A percentile compares a stretch with the other conserved stretches of the same genome.
These are phyloP conservation scores for Sutorius eximius DNA, from an alignment of 1,284 basidiomycete species.

Conservation along the genomic window DNA sequence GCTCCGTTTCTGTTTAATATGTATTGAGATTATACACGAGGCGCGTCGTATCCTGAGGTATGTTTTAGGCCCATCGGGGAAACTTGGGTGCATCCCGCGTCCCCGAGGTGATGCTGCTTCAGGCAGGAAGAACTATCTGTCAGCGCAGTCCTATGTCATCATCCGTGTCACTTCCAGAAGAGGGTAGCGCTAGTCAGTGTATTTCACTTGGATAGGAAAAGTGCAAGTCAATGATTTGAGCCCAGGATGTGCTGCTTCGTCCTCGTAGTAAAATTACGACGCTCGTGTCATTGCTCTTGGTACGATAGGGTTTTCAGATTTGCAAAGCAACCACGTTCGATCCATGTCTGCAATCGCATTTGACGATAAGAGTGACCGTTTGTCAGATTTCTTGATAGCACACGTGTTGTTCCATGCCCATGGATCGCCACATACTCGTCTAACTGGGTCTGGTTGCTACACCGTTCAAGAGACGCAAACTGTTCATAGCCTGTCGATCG, in stretches of 20 bases:
- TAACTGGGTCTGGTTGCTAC: constrained; percentile 2
- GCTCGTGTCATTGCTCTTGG: not conserved
- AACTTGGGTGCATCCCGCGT: constrained; percentile 26
- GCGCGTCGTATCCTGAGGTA: constrained; percentile 12
- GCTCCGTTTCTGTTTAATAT: constrained; percentile 11
- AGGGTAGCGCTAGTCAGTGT: not conserved
- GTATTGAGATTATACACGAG: constrained; percentile 21
- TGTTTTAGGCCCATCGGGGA: constrained; percentile 14
- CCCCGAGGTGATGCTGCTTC: constrained; percentile 30
- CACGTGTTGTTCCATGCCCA: constrained; percentile 26
- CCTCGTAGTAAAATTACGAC: not conserved
- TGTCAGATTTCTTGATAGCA: constrained; percentile 12
- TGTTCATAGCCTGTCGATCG: constrained; percentile 26
- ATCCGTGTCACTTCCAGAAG: constrained; percentile 3
- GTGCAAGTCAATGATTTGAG: not conserved
- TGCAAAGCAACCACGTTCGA: constrained; percentile 16
- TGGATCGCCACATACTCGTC: not conserved
- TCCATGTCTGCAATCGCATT: constrained; percentile 16
- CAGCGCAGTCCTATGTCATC: constrained; percentile 12
- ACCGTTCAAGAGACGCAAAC: constrained; percentile 10
- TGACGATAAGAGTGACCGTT: constrained; percentile 30
- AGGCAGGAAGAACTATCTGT: constrained; percentile 20
- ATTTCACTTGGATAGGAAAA: not conserved
- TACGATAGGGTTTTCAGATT: constrained; percentile 15
- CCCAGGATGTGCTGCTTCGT: not conserved